Evolutionary conservation across 202 grass and related monocot genomes (phyloP), one percentile per base, ranked within the genome.

Genomic region (Schoenoplectus triqueter): DNA sequence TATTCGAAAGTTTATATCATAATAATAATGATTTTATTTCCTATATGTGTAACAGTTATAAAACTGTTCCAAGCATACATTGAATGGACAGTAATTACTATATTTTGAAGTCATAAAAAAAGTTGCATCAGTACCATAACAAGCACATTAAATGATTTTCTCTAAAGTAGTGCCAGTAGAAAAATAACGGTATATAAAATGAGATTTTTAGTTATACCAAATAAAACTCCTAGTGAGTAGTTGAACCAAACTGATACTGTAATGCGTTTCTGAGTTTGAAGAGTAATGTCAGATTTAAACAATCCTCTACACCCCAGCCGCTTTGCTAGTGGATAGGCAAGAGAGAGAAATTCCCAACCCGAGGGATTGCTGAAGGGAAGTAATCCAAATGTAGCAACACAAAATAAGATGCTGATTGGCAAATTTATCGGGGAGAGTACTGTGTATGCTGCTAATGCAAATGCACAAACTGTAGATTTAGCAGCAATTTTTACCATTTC

Each of bases 401-500:
- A 57, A 80, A 62, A 10, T 7, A 80, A 15, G 40, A 45, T 80
- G 77, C 56, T 62, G n/a, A 80, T 17, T 42, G 55, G 49, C 8
- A 64, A 63, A 64, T 64, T 80, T 45, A 80, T 15, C 0, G 13
- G 54, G 7, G 3, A 39, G 15, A 80, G 51, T 18, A 80, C 2
- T 1, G 59, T 61, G 31, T 61, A 80, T 64, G 14, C 8, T 80
- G 21, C 77, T 40, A 61, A 64, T 47, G 56, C 56, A 61, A 80
- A 80, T 0, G 51, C 77, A 17, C 75, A 80, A 0, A 44, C 21
- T 7, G 59, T 61, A 17, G 77, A 21, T 61, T 80, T 80, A 4
- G 5, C 11, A 17, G 55, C 77, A 64, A 44, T 0, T 64, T 61
- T 80, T 85, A 94, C 85, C 2, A 86, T 89, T 11, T 73, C 44